Base-by-base conservation (phyloP, 106 monocot genomes). In the Dendrobium catenatum region DNA sequence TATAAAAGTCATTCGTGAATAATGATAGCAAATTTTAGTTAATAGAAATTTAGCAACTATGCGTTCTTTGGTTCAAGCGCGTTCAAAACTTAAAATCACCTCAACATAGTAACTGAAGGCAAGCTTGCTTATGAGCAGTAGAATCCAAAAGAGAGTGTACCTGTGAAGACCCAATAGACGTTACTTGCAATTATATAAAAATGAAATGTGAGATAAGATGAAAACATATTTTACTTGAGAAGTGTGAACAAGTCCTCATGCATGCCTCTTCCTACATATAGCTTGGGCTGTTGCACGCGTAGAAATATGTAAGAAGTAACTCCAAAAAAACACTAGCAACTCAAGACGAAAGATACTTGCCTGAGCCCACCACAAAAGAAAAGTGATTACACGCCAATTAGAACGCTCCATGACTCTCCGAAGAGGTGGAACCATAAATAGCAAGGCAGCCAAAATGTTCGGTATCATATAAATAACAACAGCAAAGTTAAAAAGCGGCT, bases 41-140 rank as follows among this genome's bases (percentile, higher is more conserved):
- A 75, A 5, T 43, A 44, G 19, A n/a, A 75, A 72, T 37, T 66
- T 66, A 72, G 33, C 2, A 76, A 49, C 49, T 1, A 51, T 76
- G 76, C 4, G 15, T 18, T 22, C 15, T 49, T 26, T 49, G 24
- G 27, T 13, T 26, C 27, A 76, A n/a, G 43, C 17, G n/a, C 11
- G 44, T 44, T 5, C 74, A 74, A 70, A 13, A 42, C 19, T 20
- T 67, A 31, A 85, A 46, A 86, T 88, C 74, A 97, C 97, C 98
- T 98, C 98, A 83, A 95, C 95, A 86, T 98, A 98, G 81, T 86
- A 98, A 85, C 98, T 98, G 81, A 98, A 98, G 47, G 98, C 90
- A 73, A 98, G 85, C 76, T 98, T 98, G 89, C 93, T 84, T 80
- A 95, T 86, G 72, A 98, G 92, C 75, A 98, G 82, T 66, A 98